Evolutionary conservation across 176 grass and related monocot species (phyloP).

Genomic region (Carex parvula): DNA sequence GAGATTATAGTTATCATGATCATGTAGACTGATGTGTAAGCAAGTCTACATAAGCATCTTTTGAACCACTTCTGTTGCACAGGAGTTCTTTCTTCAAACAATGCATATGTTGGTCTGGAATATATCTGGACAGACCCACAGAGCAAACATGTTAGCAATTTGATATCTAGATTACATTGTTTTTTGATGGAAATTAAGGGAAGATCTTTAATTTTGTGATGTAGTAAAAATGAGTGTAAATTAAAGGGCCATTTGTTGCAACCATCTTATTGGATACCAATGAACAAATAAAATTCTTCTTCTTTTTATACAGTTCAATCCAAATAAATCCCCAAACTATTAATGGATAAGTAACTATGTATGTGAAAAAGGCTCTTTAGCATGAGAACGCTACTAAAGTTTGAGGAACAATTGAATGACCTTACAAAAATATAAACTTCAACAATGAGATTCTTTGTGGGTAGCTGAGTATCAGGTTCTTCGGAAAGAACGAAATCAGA

Average conservation of each 20-base stretch:
- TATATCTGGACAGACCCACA: slow-evolving; percentile 43
- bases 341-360: background rate
- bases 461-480: no score
- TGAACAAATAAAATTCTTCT: background rate
- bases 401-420: no score
- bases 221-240: background rate
- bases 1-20: slow-evolving; percentile 42
- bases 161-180: background rate
- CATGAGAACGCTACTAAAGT: no score
- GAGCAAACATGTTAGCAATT: background rate
- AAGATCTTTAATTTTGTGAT: background rate
- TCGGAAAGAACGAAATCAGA: no score
- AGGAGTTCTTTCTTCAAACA: slow-evolving; percentile 35
- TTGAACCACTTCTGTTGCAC: slow-evolving; percentile 6
- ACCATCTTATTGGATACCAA: background rate
- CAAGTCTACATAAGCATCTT: slow-evolving; percentile 35
- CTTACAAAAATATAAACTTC: no score
- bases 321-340: background rate
- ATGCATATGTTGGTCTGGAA: slow-evolving; percentile 58
- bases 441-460: no score
- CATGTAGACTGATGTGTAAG: slow-evolving; percentile 53
- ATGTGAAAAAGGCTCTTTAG: background rate
- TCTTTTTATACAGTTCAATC: background rate
- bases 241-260: background rate
- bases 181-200: background rate